Evolutionary conservation across 768 basidiomycete species (phyloP), one percentile per base, ranked within the genome.

Genomic region (Naganishia vaughanmartiniae): DNA sequence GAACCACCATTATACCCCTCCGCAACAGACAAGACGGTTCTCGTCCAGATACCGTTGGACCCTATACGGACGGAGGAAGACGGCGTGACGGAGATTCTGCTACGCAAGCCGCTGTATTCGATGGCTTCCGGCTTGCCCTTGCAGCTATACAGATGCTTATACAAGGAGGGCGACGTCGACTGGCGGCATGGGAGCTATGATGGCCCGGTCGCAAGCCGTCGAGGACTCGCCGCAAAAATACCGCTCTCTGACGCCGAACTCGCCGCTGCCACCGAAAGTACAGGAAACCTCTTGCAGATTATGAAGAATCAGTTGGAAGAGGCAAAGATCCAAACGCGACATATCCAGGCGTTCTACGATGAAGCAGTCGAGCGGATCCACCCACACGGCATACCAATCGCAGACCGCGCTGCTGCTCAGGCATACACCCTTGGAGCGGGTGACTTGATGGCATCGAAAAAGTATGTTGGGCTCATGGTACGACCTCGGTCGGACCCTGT

Each of bases 41-140:
- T 17, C 28, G 66, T 66, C 39, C 66, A 45, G 19, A n/a, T 31
- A 54, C 46, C 42, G 48, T 54, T 63, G 26, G 60, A 63, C 19
- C 60, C 60, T 7, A 24, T 63, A 31, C 24, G 26, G 17, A 30
- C 56, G 1, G 56, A 63, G 10, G 70, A 68, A 14, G 28, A 51
- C 0, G 48, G 45, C 26, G 70, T 68, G 21, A 42, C 48, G 36
- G 48, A 68, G 15, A 46, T 31, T 33, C 54, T 75, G 33, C 73
- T 73, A 15, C 73, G 75, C 36, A 94, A 93, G 79, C 95, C 95
- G 2, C 87, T 87, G 57, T 98, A 97, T 78, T 89, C 90, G 74
- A 98, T 98, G 91, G 93, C 93, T 9, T 90, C 94, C 74, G 89
- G 87, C 0, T 84, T 96, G 0, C 94, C 95, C 0, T 86, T 99